A percentile compares a stretch with the other conserved stretches of the same genome.
phyloP scores from a whole-genome alignment of 2,329 filamentous ascomycete genomes.

The Alternaria dauci region DNA sequence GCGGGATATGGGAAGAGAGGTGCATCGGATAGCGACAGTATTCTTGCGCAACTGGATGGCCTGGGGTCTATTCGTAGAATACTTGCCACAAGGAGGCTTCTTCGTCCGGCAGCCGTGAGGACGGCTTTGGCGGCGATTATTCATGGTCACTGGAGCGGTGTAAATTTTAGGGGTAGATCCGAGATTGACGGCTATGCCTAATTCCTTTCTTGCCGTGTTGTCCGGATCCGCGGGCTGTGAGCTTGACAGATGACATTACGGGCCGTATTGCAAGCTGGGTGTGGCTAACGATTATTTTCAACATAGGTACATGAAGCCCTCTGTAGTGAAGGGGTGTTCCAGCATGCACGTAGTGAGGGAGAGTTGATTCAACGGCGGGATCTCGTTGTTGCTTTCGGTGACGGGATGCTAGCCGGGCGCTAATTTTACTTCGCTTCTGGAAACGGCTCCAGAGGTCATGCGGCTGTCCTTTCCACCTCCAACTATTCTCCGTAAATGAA shows the following conservation, averaged over 20 bases:
- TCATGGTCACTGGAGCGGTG: neutral
- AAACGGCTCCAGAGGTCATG: neutral
- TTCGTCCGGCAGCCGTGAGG: neutral
- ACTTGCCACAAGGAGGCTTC: constrained; percentile 16
- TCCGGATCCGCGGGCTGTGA: neutral
- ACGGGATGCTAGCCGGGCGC: constrained; percentile 1
- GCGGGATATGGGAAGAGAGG: neutral
- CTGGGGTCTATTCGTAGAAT: constrained; percentile 25
- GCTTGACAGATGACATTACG: neutral
- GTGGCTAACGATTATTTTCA: neutral
- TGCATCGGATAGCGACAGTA: neutral
- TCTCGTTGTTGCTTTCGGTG: neutral
- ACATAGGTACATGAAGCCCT: too few relatives aligned
- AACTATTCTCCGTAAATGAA: constrained; percentile 1
- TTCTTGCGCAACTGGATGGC: constrained; percentile 25
- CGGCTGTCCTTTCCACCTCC: neutral
- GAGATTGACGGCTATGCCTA: constrained; percentile 1
- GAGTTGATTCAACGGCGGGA: constrained; percentile 1
- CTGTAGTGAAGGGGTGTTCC: neutral
- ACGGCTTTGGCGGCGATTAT: neutral
- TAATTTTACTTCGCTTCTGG: neutral
- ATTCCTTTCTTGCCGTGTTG: neutral
- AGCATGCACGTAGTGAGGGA: neutral
- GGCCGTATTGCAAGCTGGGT: neutral
- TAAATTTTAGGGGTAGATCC: neutral